Evolutionary conservation across 2,329 filamentous ascomycete species (phyloP), one percentile per base, ranked within the genome.

Genomic region (Colletotrichum endophyticum): DNA sequence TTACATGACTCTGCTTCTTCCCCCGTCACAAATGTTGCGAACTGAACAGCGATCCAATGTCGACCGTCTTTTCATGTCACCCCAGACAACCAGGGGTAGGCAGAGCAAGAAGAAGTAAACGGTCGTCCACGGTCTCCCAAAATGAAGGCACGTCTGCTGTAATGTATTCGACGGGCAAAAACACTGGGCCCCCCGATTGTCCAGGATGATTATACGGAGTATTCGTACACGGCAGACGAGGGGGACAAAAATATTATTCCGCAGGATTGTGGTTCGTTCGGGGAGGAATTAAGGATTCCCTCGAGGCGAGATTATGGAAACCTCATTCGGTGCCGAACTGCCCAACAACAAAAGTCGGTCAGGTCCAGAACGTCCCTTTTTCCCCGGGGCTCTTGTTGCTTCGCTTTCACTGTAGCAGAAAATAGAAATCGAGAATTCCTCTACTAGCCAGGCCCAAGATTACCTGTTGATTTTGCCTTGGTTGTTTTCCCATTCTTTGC

Each of bases 51-150:
- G 25, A 53, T 56, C 16, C 30, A 53, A 27, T 28, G 27, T 66
- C 70, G 72, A 75, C 72, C 27, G 62, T 69, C 53, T 53, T 63
- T 72, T 56, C 69, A 66, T 70, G 59, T 76, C 70, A 66, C 71
- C 70, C 34, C 74, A 61, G 64, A 69, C 36, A 70, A 71, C 62
- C 49, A 27, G 56, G 39, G 39, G 34, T 12, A 34, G 32, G n/a
- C n/a, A 32, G 6, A 49, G 22, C 6, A 44, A 8, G 25, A n/a
- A 36, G 13, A 19, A 53, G 5, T 56, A 32, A 53, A 69, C 22
- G 22, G 49, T 27, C 16, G 28, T 22, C 28, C 7, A 39, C 53
- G n/a, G 53, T 19, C 9, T 44, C 7, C 15, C 53, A 63, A 62
- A 66, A 72, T 66, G 67, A 75, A 62, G 70, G 70, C 30, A 53